These are phyloP conservation scores for Pezicula radicicola DNA, from an alignment of 2,329 filamentous ascomycete species.

Conservation along the genomic window DNA sequence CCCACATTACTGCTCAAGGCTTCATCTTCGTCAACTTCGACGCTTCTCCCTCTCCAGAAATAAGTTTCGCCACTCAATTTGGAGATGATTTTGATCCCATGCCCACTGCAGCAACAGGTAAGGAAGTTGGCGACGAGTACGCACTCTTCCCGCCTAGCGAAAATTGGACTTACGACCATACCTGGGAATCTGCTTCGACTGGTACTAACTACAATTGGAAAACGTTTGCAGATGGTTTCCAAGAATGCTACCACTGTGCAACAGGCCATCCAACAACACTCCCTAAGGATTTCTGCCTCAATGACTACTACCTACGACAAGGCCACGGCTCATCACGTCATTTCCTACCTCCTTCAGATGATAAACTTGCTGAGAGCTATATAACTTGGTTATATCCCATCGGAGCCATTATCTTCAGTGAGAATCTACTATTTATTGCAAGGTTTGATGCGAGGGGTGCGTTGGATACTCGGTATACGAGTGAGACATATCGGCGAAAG, in stretches of 20 bases:
- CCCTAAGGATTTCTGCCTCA: slow-evolving; percentile 2
- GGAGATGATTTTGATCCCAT: slow-evolving; percentile 19
- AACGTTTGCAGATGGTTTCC: slow-evolving; percentile 42
- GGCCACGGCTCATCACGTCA: slow-evolving; percentile 1
- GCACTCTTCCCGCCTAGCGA: slow-evolving; percentile 19
- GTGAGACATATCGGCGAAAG: slow-evolving; percentile 1
- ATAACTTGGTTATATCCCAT: slow-evolving; percentile 3
- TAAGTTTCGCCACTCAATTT: slow-evolving; percentile 3
- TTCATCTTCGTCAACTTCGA: slow-evolving; percentile 35
- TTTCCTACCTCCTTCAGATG: not conserved
- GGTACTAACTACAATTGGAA: not conserved
- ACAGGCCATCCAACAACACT: slow-evolving; percentile 38
- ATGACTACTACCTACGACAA: slow-evolving; percentile 3
- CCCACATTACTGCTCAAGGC: slow-evolving; percentile 27
- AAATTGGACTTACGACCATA: slow-evolving; percentile 7
- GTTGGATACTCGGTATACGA: slow-evolving; percentile 1
- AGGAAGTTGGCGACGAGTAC: slow-evolving; percentile 22
- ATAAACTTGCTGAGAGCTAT: not conserved
- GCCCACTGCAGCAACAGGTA: slow-evolving; percentile 18
- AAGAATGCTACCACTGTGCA: slow-evolving; percentile 49
- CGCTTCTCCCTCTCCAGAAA: slow-evolving; percentile 18
- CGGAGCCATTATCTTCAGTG: slow-evolving; percentile 3
- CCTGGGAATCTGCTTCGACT: not conserved
- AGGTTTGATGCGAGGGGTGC: slow-evolving; percentile 1
- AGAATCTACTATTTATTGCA: slow-evolving; percentile 2